Conservation (phyloP, 2,329 filamentous ascomycete genomes). For the Arthrobotrys iridis region DNA sequence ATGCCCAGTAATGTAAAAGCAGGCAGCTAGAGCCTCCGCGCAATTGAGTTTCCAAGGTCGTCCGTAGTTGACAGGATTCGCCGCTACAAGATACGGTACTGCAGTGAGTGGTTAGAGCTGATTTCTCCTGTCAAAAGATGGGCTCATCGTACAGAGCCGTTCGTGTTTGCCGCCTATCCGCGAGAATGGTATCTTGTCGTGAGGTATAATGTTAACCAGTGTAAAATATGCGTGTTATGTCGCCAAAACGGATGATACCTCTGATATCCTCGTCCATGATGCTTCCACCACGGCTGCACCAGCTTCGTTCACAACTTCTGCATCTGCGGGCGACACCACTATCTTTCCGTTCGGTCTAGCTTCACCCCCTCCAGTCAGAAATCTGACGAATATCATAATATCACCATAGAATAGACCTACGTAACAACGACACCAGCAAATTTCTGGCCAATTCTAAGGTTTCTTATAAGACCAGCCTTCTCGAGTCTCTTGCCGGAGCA, state of each 20-base stretch:
- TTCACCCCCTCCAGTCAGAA: constrained; percentile 53
- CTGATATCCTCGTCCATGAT: constrained; percentile 90
- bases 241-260: constrained; percentile 66
- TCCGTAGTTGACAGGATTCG: constrained; percentile 97
- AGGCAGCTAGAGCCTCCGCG: constrained; percentile 90
- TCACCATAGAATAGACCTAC: constrained; percentile 59
- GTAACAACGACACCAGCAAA: constrained; percentile 92
- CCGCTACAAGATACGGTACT: constrained; percentile 93
- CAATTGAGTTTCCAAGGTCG: constrained; percentile 95
- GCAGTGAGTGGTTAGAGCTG: constrained; percentile 3
- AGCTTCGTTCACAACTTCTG: constrained; percentile 81
- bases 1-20: constrained; percentile 92
- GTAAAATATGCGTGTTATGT: not conserved
- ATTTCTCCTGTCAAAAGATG: not conserved
- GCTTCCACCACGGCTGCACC: constrained; percentile 97
- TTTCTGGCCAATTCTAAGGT: constrained; percentile 89
- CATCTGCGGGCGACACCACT: constrained; percentile 83
- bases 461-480: constrained; percentile 89
- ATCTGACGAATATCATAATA: not conserved
- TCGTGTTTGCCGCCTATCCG: constrained; percentile 95
- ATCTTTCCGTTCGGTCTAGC: constrained; percentile 81
- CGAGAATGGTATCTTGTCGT: constrained; percentile 71
- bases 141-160: constrained; percentile 68
- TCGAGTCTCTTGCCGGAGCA: constrained; percentile 97
- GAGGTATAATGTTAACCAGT: not conserved